These are phyloP conservation scores for Verticillium zaregamsianum DNA, from an alignment of 2,329 filamentous ascomycete genomes.

Conservation along the genomic window DNA sequence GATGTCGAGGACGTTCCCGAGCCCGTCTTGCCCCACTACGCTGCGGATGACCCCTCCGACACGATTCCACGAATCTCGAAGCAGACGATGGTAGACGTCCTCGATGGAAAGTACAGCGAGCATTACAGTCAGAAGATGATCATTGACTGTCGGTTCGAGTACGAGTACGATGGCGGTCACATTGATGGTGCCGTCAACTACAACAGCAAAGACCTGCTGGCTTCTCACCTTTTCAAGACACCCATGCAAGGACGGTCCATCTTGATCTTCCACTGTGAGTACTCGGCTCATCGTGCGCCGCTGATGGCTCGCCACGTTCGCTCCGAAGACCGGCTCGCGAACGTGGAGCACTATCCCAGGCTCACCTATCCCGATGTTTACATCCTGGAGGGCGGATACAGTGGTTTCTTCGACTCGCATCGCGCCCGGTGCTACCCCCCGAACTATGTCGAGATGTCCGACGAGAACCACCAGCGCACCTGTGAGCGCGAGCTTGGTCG, in stretches of 20 bases:
- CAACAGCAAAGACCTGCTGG: slow-evolving; percentile 90
- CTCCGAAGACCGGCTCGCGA: slow-evolving; percentile 79
- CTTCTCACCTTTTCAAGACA: slow-evolving; percentile 70
- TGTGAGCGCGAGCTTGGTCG: slow-evolving; percentile 95
- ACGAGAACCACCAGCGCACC: slow-evolving; percentile 83
- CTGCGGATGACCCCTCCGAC: slow-evolving; percentile 74
- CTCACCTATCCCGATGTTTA: slow-evolving; percentile 97
- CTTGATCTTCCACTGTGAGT: slow-evolving; percentile 95
- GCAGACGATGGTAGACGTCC: slow-evolving; percentile 76
- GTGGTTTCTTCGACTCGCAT: slow-evolving; percentile 80
- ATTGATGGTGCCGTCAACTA: slow-evolving; percentile 92
- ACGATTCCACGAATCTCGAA: slow-evolving; percentile 83
- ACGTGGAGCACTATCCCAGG: slow-evolving; percentile 79
- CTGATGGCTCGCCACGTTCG: slow-evolving; percentile 95
- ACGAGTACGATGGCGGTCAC: slow-evolving; percentile 95
- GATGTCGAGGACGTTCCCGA: slow-evolving; percentile 75
- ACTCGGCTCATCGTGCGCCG: slow-evolving; percentile 92
- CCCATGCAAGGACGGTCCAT: slow-evolving; percentile 68
- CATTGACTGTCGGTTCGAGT: slow-evolving; percentile 97
- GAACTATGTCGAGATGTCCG: slow-evolving; percentile 95
- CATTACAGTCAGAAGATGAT: slow-evolving; percentile 78
- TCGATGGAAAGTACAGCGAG: slow-evolving; percentile 78
- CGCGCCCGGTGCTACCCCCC: slow-evolving; percentile 82
- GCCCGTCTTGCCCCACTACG: slow-evolving; percentile 78
- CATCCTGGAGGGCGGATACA: slow-evolving; percentile 95